These are phyloP conservation scores for Mallotus japonicus DNA, from an alignment of 441 rosid species.

Conservation along the genomic window DNA sequence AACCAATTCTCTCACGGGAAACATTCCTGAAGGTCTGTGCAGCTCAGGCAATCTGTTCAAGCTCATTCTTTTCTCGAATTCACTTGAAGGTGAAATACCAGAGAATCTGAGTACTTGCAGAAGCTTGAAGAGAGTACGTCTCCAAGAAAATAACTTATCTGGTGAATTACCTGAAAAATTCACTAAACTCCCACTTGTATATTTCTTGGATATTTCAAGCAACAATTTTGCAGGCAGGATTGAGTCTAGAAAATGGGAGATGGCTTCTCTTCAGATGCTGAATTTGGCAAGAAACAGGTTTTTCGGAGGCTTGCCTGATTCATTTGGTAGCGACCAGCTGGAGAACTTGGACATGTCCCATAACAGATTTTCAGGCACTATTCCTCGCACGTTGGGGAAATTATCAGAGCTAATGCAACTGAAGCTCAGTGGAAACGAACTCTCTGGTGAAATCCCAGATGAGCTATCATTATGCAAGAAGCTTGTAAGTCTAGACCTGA, in stretches of 20 bases:
- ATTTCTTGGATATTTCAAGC: slow-evolving; percentile 73
- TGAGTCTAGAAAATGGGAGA: slow-evolving; percentile 51
- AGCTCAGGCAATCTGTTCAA: slow-evolving; percentile 64
- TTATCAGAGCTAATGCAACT: slow-evolving; percentile 57
- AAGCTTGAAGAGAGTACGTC: slow-evolving; percentile 66
- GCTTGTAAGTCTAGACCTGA: slow-evolving; percentile 72
- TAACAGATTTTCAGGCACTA: slow-evolving; percentile 52
- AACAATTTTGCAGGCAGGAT: slow-evolving; percentile 60
- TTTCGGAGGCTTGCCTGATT: slow-evolving; percentile 50
- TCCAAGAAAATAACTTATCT: slow-evolving; percentile 59
- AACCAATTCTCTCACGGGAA: slow-evolving; percentile 68
- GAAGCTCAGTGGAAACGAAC: slow-evolving; percentile 53
- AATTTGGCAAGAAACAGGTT: slow-evolving; percentile 59
- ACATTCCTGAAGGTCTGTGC: slow-evolving; percentile 61
- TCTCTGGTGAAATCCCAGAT: slow-evolving; percentile 59
- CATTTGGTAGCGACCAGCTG: slow-evolving; percentile 52
- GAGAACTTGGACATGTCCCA: slow-evolving; percentile 65
- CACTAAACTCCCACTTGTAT: slow-evolving; percentile 54
- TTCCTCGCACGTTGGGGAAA: slow-evolving; percentile 44
- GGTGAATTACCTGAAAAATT: slow-evolving; percentile 56
- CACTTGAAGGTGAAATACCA: slow-evolving; percentile 58
- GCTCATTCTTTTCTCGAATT: slow-evolving; percentile 80
- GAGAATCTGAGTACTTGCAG: slow-evolving; percentile 46
- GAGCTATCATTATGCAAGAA: slow-evolving; percentile 67
- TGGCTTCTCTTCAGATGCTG: slow-evolving; percentile 75